Conservation (phyloP, 2,329 filamentous ascomycete species). For the Ciborinia camelliae region DNA sequence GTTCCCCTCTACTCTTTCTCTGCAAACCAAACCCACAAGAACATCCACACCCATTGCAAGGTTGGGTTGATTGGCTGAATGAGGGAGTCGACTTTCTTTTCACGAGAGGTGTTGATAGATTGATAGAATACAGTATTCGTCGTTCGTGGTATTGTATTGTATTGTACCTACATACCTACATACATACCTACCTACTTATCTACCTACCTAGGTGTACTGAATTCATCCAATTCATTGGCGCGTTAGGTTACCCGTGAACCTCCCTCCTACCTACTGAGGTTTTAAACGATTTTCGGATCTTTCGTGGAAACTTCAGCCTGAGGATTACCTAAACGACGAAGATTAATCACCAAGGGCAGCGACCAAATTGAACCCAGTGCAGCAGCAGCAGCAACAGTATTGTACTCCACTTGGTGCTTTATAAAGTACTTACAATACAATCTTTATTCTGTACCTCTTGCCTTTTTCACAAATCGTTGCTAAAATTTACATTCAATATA, state of each 20-base stretch:
- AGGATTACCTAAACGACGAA: slow-evolving; percentile 3
- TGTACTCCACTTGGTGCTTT: slow-evolving; percentile 11
- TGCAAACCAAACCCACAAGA: too few species aligned
- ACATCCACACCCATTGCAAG: too few species aligned
- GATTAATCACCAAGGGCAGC: too few species aligned
- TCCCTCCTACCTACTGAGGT: too few species aligned
- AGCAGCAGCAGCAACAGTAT: not conserved
- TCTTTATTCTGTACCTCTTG: not conserved
- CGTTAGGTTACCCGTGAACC: too few species aligned
- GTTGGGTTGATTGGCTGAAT: too few species aligned
- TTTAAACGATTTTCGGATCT: not conserved
- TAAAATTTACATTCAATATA: not conserved
- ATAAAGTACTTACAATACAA: slow-evolving; percentile 6
- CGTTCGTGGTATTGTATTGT: too few species aligned
- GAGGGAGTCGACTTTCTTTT: too few species aligned
- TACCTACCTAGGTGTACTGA: not conserved
- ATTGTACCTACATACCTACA: not conserved
- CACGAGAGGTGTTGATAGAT: too few species aligned
- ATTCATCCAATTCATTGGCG: not conserved
- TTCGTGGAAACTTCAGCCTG: slow-evolving; percentile 7
- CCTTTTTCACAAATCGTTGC: not conserved
- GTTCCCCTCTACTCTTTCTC: too few species aligned
- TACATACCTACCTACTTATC: not conserved
- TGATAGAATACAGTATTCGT: too few species aligned
- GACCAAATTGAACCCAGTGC: slow-evolving; percentile 2